phyloP scores from a whole-genome alignment of 495 filamentous ascomycete species.

The Staphylotrichum tortipilum region DNA sequence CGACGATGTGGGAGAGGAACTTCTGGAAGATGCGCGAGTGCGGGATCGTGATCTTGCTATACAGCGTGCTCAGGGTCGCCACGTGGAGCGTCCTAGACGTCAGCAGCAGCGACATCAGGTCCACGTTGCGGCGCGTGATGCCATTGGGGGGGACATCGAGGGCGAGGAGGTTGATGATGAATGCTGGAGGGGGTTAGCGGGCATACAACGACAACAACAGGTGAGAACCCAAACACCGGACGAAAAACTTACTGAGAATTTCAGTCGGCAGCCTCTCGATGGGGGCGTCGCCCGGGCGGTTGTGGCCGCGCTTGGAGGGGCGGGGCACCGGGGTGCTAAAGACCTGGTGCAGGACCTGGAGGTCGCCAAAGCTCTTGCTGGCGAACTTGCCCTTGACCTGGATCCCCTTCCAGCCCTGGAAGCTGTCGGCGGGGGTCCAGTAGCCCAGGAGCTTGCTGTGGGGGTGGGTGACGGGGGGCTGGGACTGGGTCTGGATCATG shows the following conservation, averaged over 20 bases:
- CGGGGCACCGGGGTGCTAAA: conserved; percentile 39
- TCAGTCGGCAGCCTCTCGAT: conserved; percentile 64
- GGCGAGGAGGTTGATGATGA: conserved; percentile 68
- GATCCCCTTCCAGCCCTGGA: conserved; percentile 66
- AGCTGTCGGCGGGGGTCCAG: conserved; percentile 64
- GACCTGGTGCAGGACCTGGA: conserved; percentile 49
- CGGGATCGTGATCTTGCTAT: conserved; percentile 76
- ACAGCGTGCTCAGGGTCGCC: conserved; percentile 68
- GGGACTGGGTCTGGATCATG: conserved; percentile 44
- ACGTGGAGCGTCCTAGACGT: conserved; percentile 68
- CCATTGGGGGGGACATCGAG: conserved; percentile 72
- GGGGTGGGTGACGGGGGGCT: conserved; percentile 36
- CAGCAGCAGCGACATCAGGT: conserved; percentile 69
- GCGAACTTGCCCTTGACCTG: conserved; percentile 54
- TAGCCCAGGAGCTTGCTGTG: conserved; percentile 46
- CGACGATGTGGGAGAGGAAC: conserved; percentile 64
- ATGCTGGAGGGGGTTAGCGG: conserved; percentile 37
- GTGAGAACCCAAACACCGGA: background rate
- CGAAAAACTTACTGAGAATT: conserved; percentile 56
- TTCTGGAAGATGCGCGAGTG: conserved; percentile 84
- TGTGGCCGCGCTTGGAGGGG: conserved; percentile 20
- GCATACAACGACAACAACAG: background rate
- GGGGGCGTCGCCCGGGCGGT: conserved; percentile 33
- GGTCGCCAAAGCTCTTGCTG: conserved; percentile 65
- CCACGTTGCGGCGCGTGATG: conserved; percentile 69